A percentile compares a stretch with the other conserved stretches of the same genome.
These are phyloP conservation scores for Coemansia biformis DNA, from an alignment of 192 early-diverging fungal species.

Conservation along the genomic window DNA sequence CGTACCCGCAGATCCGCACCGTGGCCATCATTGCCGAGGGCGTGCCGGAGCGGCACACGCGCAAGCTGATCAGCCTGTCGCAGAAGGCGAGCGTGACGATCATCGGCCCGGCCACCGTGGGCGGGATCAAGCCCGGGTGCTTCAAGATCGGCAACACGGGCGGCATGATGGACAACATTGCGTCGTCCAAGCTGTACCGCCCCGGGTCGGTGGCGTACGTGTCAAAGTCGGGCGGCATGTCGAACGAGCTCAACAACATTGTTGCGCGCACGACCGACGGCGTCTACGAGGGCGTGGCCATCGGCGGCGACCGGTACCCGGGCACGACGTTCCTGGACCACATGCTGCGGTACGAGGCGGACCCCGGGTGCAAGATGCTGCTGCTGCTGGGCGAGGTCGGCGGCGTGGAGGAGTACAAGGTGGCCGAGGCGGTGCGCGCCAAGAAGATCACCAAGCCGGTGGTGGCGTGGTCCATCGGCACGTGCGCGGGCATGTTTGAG, in stretches of 20 bases:
- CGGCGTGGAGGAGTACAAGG: conserved; percentile 94
- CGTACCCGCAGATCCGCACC: conserved; percentile 78
- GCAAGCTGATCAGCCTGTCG: conserved; percentile 83
- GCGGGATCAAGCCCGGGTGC: conserved; percentile 98
- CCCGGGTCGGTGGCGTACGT: conserved; percentile 96
- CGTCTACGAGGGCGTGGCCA: conserved; percentile 97
- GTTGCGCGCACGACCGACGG: conserved; percentile 93
- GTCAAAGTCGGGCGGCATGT: conserved; percentile 99
- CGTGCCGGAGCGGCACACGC: conserved; percentile 94
- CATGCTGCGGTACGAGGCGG: conserved; percentile 88
- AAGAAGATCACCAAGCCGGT: conserved; percentile 96
- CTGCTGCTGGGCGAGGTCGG: conserved; percentile 96
- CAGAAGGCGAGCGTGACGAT: conserved; percentile 73
- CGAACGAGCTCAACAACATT: conserved; percentile 99
- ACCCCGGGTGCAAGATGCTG: conserved; percentile 90
- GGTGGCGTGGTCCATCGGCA: conserved; percentile 98
- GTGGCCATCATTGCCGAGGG: conserved; percentile 98
- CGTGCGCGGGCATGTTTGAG: conserved; percentile 98
- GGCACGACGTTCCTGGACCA: conserved; percentile 99
- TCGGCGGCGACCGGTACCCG: conserved; percentile 98
- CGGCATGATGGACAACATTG: conserved; percentile 99
- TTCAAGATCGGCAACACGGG: conserved; percentile 99
- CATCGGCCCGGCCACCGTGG: conserved; percentile 97
- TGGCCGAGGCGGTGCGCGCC: conserved; percentile 84
- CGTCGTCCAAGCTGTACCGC: conserved; percentile 93